phyloP scores from a whole-genome alignment of 176 grass and related monocot genomes.

The Puya raimondii region DNA sequence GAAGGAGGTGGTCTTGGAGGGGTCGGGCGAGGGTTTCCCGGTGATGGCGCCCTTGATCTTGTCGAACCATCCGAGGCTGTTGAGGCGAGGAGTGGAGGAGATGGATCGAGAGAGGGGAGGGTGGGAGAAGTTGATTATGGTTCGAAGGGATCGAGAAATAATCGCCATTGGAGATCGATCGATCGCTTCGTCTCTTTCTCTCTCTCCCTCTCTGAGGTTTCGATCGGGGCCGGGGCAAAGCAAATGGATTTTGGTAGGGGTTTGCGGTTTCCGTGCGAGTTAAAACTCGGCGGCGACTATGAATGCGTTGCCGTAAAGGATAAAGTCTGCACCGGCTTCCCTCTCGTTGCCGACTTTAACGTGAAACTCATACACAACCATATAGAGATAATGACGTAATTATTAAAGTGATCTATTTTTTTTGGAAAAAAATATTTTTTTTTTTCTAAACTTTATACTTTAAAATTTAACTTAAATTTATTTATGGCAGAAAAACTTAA shows the following conservation, averaged over 20 bases:
- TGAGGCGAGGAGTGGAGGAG: constrained; percentile 54
- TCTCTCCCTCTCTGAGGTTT: background rate
- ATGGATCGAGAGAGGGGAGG: constrained; percentile 39
- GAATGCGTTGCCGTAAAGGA: no score
- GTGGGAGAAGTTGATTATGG: constrained; percentile 18
- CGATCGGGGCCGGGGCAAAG: background rate
- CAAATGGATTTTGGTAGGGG: background rate
- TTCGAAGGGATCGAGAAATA: constrained; percentile 19
- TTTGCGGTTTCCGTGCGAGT: background rate
- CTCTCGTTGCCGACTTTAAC: no score
- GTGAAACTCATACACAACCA: no score
- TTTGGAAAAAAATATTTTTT: no score
- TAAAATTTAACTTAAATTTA: no score
- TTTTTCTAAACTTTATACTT: no score
- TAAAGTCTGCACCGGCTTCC: no score
- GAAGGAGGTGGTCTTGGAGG: constrained; percentile 31
- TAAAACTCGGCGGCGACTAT: no score
- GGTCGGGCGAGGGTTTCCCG: constrained; percentile 30
- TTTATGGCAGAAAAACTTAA: no score
- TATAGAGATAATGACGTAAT: no score
- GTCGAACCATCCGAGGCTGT: constrained; percentile 74
- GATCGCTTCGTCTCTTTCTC: background rate
- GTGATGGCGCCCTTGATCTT: constrained; percentile 91
- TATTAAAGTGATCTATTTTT: no score
- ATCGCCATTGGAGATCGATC: constrained; percentile 6